Percentiles rank a stretch among this genome's conserved stretches.
Evolutionary conservation across 352 stramenopile species (phyloP).

Genomic region (Globisporangium ultimum): DNA sequence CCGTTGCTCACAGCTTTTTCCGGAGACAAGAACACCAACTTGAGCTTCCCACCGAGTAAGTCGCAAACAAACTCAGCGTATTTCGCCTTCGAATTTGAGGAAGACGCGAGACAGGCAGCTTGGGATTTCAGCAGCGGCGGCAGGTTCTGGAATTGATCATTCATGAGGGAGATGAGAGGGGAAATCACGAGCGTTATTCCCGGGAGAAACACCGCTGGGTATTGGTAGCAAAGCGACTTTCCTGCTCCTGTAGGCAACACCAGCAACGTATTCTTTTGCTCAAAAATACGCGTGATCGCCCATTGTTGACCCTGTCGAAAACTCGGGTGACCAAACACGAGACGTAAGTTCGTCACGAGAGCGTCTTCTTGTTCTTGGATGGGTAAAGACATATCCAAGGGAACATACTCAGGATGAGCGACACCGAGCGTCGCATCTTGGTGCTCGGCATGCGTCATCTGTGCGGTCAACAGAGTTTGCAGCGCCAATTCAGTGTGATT

Average conservation of each 20-base stretch:
- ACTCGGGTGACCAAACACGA: slow-evolving; percentile 82
- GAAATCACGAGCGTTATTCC: slow-evolving; percentile 92
- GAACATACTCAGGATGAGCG: slow-evolving; percentile 32
- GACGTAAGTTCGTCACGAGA: slow-evolving; percentile 63
- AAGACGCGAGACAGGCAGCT: slow-evolving; percentile 53
- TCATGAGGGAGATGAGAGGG: slow-evolving; percentile 92
- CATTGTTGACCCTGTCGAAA: slow-evolving; percentile 84
- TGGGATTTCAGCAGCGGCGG: slow-evolving; percentile 54
- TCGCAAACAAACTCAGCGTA: slow-evolving; percentile 68
- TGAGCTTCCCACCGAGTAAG: slow-evolving; percentile 55
- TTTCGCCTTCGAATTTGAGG: slow-evolving; percentile 49
- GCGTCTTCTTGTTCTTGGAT: slow-evolving; percentile 41
- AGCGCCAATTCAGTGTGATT: slow-evolving; percentile 68
- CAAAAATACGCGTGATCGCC: slow-evolving; percentile 76
- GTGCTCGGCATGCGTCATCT: slow-evolving; percentile 4
- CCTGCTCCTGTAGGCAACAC: slow-evolving; percentile 97
- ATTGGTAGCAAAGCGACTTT: slow-evolving; percentile 98
- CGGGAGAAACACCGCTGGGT: slow-evolving; percentile 80
- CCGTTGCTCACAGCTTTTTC: slow-evolving; percentile 83
- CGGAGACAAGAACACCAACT: slow-evolving; percentile 90
- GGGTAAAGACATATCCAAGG: slow-evolving; percentile 43
- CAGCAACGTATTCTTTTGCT: slow-evolving; percentile 74
- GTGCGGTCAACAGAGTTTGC: slow-evolving; percentile 34
- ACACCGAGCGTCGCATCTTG: neutral
- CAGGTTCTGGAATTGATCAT: slow-evolving; percentile 89